Conservation (phyloP, 768 basidiomycete genomes). For the Kwoniella sp. region DNA sequence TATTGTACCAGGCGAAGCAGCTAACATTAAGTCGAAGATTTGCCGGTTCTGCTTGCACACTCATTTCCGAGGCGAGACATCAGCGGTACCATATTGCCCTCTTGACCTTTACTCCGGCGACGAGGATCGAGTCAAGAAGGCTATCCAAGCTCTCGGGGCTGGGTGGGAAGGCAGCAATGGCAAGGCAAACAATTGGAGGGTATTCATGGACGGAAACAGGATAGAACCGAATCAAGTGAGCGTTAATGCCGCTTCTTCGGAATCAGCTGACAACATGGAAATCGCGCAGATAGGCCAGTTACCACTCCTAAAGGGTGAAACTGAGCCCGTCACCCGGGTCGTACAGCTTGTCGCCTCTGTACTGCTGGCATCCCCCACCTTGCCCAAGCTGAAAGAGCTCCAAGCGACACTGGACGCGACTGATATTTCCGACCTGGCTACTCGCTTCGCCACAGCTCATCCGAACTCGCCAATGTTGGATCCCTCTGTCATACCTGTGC, state of each 20-base stretch:
- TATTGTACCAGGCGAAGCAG: constrained; percentile 62
- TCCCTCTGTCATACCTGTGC: constrained; percentile 8
- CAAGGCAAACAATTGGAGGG: constrained; percentile 70
- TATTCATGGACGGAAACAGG: constrained; percentile 67
- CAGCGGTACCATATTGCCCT: constrained; percentile 64
- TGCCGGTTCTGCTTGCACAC: constrained; percentile 92
- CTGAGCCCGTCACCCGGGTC: not conserved
- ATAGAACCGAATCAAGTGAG: constrained; percentile 61
- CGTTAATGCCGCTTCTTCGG: constrained; percentile 5
- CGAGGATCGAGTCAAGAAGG: constrained; percentile 59
- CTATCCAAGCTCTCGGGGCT: constrained; percentile 67
- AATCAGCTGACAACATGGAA: not conserved
- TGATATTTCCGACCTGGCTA: constrained; percentile 73
- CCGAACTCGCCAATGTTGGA: constrained; percentile 20
- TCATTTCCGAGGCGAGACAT: constrained; percentile 51
- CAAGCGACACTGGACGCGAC: constrained; percentile 74
- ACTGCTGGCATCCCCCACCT: constrained; percentile 47
- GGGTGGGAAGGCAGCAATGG: constrained; percentile 67
- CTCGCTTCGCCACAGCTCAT: constrained; percentile 31
- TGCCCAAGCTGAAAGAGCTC: constrained; percentile 59
- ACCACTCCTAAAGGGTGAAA: constrained; percentile 8
- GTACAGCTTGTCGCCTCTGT: constrained; percentile 14
- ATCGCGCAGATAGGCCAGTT: constrained; percentile 7
- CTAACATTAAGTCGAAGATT: constrained; percentile 61
- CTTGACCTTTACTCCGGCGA: constrained; percentile 82